A percentile compares a stretch with the other conserved stretches of the same genome.
These are phyloP conservation scores for Thermothelomyces thermophilus DNA, from an alignment of 2,329 filamentous ascomycete genomes.

Conservation along the genomic window DNA sequence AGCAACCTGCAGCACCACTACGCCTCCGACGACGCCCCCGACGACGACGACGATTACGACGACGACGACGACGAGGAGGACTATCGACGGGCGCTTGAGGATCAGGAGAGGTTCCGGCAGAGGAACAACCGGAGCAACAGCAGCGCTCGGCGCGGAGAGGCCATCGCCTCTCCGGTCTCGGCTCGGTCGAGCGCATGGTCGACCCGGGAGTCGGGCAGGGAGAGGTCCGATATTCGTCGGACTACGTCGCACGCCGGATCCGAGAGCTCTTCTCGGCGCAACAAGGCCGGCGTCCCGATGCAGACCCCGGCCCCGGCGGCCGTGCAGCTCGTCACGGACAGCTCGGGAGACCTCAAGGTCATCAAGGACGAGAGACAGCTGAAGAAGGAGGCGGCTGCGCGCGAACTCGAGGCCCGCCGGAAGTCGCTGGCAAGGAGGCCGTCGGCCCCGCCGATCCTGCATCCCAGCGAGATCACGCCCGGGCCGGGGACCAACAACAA, in stretches of 20 bases:
- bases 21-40: too few relatives aligned
- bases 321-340: slow-evolving; percentile 40
- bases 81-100: slow-evolving; percentile 45
- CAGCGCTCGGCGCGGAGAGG: slow-evolving; percentile 30
- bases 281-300: slow-evolving; percentile 16
- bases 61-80: slow-evolving; percentile 66
- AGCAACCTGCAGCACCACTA: slow-evolving; percentile 41
- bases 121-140: slow-evolving; percentile 48
- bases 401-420: slow-evolving; percentile 81
- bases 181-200: slow-evolving; percentile 16
- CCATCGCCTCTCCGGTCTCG: slow-evolving; percentile 33
- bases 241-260: slow-evolving; percentile 14
- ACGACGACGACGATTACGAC: too few relatives aligned
- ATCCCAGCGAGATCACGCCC: slow-evolving; percentile 54
- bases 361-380: slow-evolving; percentile 55
- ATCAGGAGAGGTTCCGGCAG: slow-evolving; percentile 49
- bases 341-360: slow-evolving; percentile 47
- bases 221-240: slow-evolving; percentile 24
- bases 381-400: slow-evolving; percentile 69
- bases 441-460: slow-evolving; percentile 71
- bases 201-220: slow-evolving; percentile 17
- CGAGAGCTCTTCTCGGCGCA: slow-evolving; percentile 26
- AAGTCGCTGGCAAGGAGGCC: slow-evolving; percentile 76
- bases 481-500: slow-evolving; percentile 21
- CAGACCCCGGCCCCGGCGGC: slow-evolving; percentile 32